These are phyloP conservation scores for Epichloe coenophiala DNA, from an alignment of 2,329 filamentous ascomycete genomes.

Conservation along the genomic window DNA sequence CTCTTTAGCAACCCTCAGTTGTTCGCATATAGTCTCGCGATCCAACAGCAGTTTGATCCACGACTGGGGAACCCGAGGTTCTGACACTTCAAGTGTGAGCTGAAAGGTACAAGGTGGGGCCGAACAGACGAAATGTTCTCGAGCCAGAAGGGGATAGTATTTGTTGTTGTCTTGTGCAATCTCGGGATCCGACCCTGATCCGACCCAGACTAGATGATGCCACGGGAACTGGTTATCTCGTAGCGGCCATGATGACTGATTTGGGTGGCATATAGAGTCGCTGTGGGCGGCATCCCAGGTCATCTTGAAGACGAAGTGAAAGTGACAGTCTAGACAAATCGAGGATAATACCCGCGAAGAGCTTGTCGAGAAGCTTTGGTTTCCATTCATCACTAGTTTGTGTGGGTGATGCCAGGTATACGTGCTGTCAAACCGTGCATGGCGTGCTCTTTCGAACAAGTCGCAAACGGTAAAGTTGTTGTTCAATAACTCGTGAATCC, in stretches of 20 bases:
- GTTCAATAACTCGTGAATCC: slow-evolving; percentile 26
- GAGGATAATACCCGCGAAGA: slow-evolving; percentile 20
- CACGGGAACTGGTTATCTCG: slow-evolving; percentile 23
- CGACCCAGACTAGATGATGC: slow-evolving; percentile 25
- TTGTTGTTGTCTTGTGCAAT: slow-evolving; percentile 16
- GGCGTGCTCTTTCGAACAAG: slow-evolving; percentile 21
- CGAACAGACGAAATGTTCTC: slow-evolving; percentile 28
- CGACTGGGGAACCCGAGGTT: slow-evolving; percentile 30
- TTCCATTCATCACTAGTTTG: slow-evolving; percentile 24
- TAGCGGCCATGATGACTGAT: slow-evolving; percentile 21
- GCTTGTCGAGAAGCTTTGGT: slow-evolving; percentile 20
- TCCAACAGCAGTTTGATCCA: slow-evolving; percentile 33
- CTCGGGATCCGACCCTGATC: slow-evolving; percentile 15
- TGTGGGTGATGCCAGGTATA: slow-evolving; percentile 23
- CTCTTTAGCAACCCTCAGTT: slow-evolving; percentile 25
- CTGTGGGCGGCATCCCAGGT: slow-evolving; percentile 18
- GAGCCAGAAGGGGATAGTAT: slow-evolving; percentile 25
- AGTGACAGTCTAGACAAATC: slow-evolving; percentile 27
- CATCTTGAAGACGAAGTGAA: slow-evolving; percentile 27
- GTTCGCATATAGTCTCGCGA: slow-evolving; percentile 26
- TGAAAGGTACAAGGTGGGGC: slow-evolving; percentile 27
- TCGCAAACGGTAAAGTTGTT: slow-evolving; percentile 24
- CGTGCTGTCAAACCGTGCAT: slow-evolving; percentile 16
- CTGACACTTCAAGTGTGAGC: slow-evolving; percentile 33
- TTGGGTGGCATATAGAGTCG: slow-evolving; percentile 17